These are phyloP conservation scores for Intubia oerlemansii DNA, from an alignment of 2,329 filamentous ascomycete genomes.

Conservation along the genomic window DNA sequence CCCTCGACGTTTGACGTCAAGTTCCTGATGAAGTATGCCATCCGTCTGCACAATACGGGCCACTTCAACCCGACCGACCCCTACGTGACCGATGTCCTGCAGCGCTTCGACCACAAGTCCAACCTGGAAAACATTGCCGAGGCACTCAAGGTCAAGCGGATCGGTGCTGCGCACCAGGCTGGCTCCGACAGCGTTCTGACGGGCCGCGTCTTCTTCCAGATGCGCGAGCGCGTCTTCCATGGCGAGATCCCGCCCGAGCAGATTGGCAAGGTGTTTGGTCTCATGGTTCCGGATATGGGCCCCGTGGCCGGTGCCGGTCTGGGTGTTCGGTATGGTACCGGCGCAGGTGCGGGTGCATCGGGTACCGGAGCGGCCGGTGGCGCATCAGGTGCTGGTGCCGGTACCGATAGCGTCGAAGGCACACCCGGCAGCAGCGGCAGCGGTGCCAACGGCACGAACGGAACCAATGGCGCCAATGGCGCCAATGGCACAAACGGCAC, in stretches of 20 bases:
- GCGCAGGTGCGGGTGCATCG: too few species aligned
- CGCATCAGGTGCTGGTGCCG: not conserved
- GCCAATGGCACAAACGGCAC: constrained; percentile 17
- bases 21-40: constrained; percentile 82
- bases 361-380: too few species aligned
- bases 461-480: constrained; percentile 9
- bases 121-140: constrained; percentile 88
- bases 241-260: constrained; percentile 65
- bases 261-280: constrained; percentile 77
- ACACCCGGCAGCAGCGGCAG: constrained; percentile 14
- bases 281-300: constrained; percentile 50
- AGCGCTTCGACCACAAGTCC: constrained; percentile 74
- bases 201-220: constrained; percentile 84
- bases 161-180: constrained; percentile 77
- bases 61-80: constrained; percentile 43
- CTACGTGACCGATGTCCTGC: constrained; percentile 50
- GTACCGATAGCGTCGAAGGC: constrained; percentile 11
- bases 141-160: constrained; percentile 71
- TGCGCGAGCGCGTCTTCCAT: constrained; percentile 73
- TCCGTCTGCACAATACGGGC: constrained; percentile 42
- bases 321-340: too few species aligned
- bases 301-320: constrained; percentile 11
- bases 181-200: constrained; percentile 88
- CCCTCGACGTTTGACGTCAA: constrained; percentile 91
- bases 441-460: constrained; percentile 13